Base-by-base conservation (phyloP, 495 filamentous ascomycete species). In the Annulohypoxylon bovei region DNA sequence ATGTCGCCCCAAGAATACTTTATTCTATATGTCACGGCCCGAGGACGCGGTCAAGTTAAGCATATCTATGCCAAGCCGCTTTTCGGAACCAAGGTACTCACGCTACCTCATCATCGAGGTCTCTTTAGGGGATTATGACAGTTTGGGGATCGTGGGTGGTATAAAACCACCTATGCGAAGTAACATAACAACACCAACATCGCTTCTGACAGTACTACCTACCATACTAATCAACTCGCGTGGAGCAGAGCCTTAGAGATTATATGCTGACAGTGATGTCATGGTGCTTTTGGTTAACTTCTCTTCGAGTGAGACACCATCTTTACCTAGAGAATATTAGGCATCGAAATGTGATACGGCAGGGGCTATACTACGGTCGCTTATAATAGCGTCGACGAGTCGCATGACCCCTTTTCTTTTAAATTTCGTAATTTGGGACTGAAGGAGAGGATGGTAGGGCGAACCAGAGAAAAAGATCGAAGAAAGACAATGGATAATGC, bases 191-290 rank as follows among this genome's bases (percentile, higher is more conserved):
- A 23, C 11, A 53, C 27, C 42, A 44, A 20, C 44, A 12, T 23
- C 35, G 16, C 33, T 69, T n/a, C 53, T 33, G 37, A 58, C 53
- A 57, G 42, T 63, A 52, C 14, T 59, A 58, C 58, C 27, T 25
- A 27, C 11, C 28, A 57, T 16, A 14, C 33, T 25, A 50, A 35
- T 6, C 50, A 11, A 32, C 50, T 42, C 28, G 50, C 39, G 28
- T 61, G 14, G 32, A 39, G n/a, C 16, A 18, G 47, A 22, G 23
- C 16, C 18, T 22, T 42, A 33, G 42, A 37, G 28, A 28, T 11
- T 25, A 47, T 18, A 65, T 27, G 40, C 49, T 33, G 30, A 46
- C 37, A 35, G 23, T 67, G 63, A 72, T 72, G 63, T 67, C 59
- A 72, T 54, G 20, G 33, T 46, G 20, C 69, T 53, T 63, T 39